Conservation (phyloP, 73 alveolate genomes). For the Effrenium voratum region DNA sequence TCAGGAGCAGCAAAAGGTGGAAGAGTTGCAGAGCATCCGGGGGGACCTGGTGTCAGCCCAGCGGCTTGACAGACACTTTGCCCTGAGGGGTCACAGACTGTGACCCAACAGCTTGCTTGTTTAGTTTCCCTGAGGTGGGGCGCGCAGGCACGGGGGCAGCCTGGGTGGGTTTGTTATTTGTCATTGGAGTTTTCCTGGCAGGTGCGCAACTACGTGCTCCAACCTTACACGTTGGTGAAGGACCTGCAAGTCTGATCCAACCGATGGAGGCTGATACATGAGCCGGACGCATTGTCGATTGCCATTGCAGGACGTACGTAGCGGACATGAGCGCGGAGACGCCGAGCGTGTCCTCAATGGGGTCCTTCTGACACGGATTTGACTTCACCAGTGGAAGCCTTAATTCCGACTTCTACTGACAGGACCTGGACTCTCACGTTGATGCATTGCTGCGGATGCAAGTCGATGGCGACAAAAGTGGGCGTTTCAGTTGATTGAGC, state of each 20-base stretch:
- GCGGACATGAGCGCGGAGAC: constrained; percentile 91
- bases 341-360: constrained; percentile 91
- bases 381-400: background rate
- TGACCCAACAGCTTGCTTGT: too few relatives aligned
- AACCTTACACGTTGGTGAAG: constrained; percentile 94
- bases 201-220: constrained; percentile 93
- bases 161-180: too few relatives aligned
- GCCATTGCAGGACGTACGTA: constrained; percentile 48
- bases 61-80: constrained; percentile 7
- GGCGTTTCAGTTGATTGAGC: too few relatives aligned
- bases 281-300: background rate
- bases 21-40: constrained; percentile 59
- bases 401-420: background rate
- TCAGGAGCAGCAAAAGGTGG: constrained; percentile 79
- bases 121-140: constrained; percentile 38
- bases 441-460: constrained; percentile 85
- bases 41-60: constrained; percentile 69
- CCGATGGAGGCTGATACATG: background rate
- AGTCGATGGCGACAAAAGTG: too few relatives aligned
- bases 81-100: too few relatives aligned
- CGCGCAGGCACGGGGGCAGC: too few relatives aligned
- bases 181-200: background rate
- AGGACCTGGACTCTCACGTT: constrained; percentile 91
- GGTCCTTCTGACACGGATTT: background rate
- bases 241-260: background rate